phyloP scores from a whole-genome alignment of 2,329 filamentous ascomycete species.

The Clonostachys chloroleuca region DNA sequence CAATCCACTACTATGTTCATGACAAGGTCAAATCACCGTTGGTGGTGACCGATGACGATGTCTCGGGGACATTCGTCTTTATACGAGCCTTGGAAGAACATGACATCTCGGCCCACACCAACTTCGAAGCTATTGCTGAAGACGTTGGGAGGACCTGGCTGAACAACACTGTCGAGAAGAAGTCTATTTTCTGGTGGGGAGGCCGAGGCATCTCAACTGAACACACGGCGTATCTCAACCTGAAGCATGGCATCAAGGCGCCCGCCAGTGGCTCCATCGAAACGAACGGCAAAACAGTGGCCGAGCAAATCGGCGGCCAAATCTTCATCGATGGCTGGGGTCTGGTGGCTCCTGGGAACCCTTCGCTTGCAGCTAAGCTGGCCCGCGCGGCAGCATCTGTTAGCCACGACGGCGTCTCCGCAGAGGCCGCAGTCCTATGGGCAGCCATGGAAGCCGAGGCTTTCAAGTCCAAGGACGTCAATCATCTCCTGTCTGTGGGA shows the following conservation, averaged over 20 bases:
- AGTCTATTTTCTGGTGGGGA: constrained; percentile 30
- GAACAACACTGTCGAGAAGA: constrained; percentile 7
- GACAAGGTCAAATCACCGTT: constrained; percentile 15
- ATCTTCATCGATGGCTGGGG: constrained; percentile 32
- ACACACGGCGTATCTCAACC: constrained; percentile 29
- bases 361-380: constrained; percentile 19
- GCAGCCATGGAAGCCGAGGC: constrained; percentile 31
- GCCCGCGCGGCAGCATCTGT: constrained; percentile 23
- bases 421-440: constrained; percentile 28
- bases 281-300: constrained; percentile 16
- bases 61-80: constrained; percentile 27
- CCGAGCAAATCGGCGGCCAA: constrained; percentile 30
- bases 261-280: constrained; percentile 19
- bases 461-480: constrained; percentile 20
- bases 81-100: constrained; percentile 26
- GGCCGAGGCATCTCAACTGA: constrained; percentile 29
- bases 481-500: constrained; percentile 23
- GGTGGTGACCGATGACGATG: constrained; percentile 24
- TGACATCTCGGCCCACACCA: constrained; percentile 2
- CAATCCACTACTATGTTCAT: constrained; percentile 23
- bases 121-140: background rate
- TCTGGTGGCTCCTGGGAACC: constrained; percentile 22
- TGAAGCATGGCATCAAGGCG: constrained; percentile 26
- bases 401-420: constrained; percentile 29
- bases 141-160: constrained; percentile 8